Evolutionary conservation across 2,329 filamentous ascomycete species (phyloP).

Genomic region (Sporothrix globosa): DNA sequence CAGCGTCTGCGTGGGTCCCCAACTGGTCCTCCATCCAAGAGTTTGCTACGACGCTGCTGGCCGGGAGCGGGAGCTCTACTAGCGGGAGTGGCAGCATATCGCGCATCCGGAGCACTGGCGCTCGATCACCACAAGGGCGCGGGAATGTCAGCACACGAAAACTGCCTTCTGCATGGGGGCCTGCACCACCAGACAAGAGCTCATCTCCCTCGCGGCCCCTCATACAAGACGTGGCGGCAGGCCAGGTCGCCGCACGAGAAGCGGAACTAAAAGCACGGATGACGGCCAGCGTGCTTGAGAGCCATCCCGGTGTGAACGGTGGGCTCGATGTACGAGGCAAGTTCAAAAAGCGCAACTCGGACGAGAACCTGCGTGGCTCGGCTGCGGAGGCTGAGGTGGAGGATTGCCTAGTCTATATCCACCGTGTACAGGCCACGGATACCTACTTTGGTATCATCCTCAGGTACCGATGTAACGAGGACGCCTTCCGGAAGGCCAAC

Average conservation of each 20-base stretch:
- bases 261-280: constrained; percentile 59
- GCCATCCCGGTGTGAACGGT: constrained; percentile 62
- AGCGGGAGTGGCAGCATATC: constrained; percentile 42
- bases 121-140: constrained; percentile 38
- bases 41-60: constrained; percentile 53
- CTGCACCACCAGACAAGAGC: constrained; percentile 48
- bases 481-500: constrained; percentile 83
- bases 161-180: constrained; percentile 53
- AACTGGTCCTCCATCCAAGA: constrained; percentile 61
- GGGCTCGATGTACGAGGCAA: constrained; percentile 58
- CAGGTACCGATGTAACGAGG: constrained; percentile 83
- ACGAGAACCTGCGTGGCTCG: constrained; percentile 54
- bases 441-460: constrained; percentile 91
- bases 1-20: constrained; percentile 54
- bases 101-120: constrained; percentile 42
- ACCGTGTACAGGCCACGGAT: constrained; percentile 79
- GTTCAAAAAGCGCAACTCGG: constrained; percentile 70
- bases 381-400: constrained; percentile 53
- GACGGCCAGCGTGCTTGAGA: constrained; percentile 63
- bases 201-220: constrained; percentile 41
- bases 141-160: constrained; percentile 36
- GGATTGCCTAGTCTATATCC: constrained; percentile 86
- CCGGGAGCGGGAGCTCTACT: constrained; percentile 10
- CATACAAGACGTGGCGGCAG: constrained; percentile 56
- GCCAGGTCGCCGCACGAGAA: constrained; percentile 55